These are phyloP conservation scores for Backusella liffmaniae DNA, from an alignment of 192 early-diverging fungal species.

Conservation along the genomic window DNA sequence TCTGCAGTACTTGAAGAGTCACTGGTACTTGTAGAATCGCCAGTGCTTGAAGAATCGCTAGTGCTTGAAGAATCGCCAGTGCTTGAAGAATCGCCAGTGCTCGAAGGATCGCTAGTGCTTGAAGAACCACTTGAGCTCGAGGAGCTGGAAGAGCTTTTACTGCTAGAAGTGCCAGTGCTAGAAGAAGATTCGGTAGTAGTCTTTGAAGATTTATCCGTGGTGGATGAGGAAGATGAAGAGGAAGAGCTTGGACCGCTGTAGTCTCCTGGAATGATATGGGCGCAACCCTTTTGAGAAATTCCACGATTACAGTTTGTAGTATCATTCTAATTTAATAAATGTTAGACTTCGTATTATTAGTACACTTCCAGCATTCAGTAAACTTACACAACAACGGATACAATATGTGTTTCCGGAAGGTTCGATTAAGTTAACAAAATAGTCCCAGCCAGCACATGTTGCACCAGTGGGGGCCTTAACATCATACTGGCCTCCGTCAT, in stretches of 20 bases:
- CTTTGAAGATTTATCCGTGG: not conserved
- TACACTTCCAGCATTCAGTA: too few species aligned
- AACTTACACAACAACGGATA: conserved; percentile 45
- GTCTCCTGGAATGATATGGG: conserved; percentile 44
- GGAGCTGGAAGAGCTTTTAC: not conserved
- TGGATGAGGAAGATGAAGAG: not conserved
- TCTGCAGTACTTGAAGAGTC: not conserved
- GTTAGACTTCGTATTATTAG: not conserved
- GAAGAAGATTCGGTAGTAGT: not conserved
- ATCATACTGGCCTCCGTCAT: conserved; percentile 58
- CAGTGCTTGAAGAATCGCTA: not conserved
- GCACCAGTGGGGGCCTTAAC: conserved; percentile 40
- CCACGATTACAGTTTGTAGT: conserved; percentile 41
- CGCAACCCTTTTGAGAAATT: conserved; percentile 46
- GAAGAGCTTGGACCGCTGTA: conserved; percentile 34
- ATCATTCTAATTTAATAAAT: conserved; percentile 22
- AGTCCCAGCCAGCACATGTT: conserved; percentile 40
- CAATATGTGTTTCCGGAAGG: conserved; percentile 41
- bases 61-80: not conserved
- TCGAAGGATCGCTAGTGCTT: not conserved
- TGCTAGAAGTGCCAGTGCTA: not conserved
- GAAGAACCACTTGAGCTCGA: not conserved
- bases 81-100: not conserved
- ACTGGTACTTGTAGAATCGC: not conserved
- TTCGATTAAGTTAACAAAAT: conserved; percentile 46